phyloP scores from a whole-genome alignment of 2,329 filamentous ascomycete species.

The Periconia digitata region DNA sequence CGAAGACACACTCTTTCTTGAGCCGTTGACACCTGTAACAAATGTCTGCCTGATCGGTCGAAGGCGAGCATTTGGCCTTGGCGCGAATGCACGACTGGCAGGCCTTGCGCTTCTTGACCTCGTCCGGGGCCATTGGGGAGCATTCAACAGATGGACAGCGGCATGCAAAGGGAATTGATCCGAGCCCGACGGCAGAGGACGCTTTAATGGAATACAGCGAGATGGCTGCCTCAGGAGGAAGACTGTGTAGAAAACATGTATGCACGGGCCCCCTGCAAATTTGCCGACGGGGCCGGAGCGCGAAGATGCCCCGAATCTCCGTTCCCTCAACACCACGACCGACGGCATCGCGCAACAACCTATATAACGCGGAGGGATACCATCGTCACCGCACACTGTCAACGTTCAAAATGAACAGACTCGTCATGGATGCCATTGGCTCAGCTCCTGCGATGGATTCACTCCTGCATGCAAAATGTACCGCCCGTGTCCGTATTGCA shows the following conservation, averaged over 20 bases:
- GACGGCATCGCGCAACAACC: not conserved
- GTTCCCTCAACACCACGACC: not conserved
- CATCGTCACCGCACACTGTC: no score
- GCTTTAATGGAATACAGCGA: not conserved
- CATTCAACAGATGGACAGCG: not conserved
- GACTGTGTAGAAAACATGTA: not conserved
- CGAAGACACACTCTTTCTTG: constrained; percentile 21
- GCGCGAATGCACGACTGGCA: constrained; percentile 23
- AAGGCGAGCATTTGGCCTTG: constrained; percentile 28
- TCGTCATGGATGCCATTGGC: no score
- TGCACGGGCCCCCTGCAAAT: not conserved
- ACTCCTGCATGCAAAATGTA: no score
- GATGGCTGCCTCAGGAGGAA: not conserved
- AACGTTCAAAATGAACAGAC: no score
- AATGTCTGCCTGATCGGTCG: constrained; percentile 8
- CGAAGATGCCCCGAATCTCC: not conserved
- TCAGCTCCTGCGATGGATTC: no score
- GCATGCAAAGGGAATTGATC: not conserved
- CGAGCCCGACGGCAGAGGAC: not conserved
- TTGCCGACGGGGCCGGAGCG: constrained; percentile 7
- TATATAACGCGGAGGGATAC: not conserved
- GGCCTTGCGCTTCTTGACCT: constrained; percentile 21
- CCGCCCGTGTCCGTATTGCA: no score
- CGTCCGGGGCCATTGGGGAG: constrained; percentile 9
- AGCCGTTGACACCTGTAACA: constrained; percentile 27